Percentiles rank a stretch among this genome's conserved stretches.
These are phyloP conservation scores for Penicillium robsamsonii DNA, from an alignment of 495 filamentous ascomycete genomes.

Conservation along the genomic window DNA sequence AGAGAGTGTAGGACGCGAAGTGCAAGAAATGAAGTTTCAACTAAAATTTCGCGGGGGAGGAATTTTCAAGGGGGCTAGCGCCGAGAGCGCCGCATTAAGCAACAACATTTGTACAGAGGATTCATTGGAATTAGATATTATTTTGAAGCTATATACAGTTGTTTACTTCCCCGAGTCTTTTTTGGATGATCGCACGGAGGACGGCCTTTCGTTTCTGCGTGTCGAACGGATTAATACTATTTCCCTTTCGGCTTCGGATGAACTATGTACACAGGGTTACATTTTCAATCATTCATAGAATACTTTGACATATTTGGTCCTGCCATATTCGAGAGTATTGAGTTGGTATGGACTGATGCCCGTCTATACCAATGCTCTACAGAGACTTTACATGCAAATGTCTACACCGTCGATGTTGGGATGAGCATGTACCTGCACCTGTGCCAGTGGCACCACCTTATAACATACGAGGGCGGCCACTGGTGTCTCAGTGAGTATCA, in stretches of 20 bases:
- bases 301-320: background rate
- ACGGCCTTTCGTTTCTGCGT: constrained; percentile 53
- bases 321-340: background rate
- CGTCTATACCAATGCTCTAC: background rate
- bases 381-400: background rate
- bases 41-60: constrained; percentile 40
- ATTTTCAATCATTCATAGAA: background rate
- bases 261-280: constrained; percentile 1
- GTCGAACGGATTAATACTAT: constrained; percentile 51
- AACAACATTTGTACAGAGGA: constrained; percentile 34
- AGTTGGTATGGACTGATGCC: background rate
- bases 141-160: constrained; percentile 12
- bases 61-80: constrained; percentile 44
- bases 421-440: background rate
- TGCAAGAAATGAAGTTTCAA: constrained; percentile 41
- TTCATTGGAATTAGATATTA: constrained; percentile 3
- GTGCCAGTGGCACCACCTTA: background rate
- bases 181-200: constrained; percentile 42
- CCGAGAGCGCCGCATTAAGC: constrained; percentile 35
- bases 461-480: background rate
- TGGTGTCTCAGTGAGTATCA: background rate
- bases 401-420: background rate
- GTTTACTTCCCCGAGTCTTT: constrained; percentile 27
- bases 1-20: constrained; percentile 36
- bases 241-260: constrained; percentile 39